phyloP scores from a whole-genome alignment of 2,329 filamentous ascomycete species.

The Aspergillus thermomutatus region DNA sequence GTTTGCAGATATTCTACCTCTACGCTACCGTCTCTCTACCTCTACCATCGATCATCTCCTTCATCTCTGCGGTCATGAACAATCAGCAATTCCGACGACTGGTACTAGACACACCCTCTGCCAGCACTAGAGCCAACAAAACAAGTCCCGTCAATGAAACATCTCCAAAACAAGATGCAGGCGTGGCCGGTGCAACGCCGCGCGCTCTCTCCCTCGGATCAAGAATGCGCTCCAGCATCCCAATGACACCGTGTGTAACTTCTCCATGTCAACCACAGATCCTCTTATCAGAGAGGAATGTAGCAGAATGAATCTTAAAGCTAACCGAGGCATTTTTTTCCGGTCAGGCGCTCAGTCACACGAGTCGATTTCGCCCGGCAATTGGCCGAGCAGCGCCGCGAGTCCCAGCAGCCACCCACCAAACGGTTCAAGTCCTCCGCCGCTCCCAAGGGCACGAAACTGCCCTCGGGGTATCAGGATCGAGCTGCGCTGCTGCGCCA shows the following conservation, averaged over 20 bases:
- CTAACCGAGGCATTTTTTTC: slow-evolving; percentile 3
- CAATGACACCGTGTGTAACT: slow-evolving; percentile 80
- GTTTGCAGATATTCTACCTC: not conserved
- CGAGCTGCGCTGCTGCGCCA: slow-evolving; percentile 65
- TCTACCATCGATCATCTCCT: not conserved
- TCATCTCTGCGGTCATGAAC: slow-evolving; percentile 62
- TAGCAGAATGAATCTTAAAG: slow-evolving; percentile 8
- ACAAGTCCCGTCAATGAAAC: slow-evolving; percentile 9
- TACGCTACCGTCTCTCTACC: not conserved
- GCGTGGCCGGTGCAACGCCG: slow-evolving; percentile 45
- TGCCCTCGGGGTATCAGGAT: slow-evolving; percentile 80
- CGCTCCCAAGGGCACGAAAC: slow-evolving; percentile 76
- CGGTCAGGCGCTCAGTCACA: slow-evolving; percentile 61
- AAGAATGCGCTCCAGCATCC: slow-evolving; percentile 73
- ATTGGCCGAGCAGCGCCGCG: slow-evolving; percentile 68
- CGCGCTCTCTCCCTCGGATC: slow-evolving; percentile 65
- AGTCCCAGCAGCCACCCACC: slow-evolving; percentile 49
- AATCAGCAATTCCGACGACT: slow-evolving; percentile 91
- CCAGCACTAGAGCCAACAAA: slow-evolving; percentile 13
- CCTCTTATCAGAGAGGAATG: not conserved
- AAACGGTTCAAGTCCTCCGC: slow-evolving; percentile 74
- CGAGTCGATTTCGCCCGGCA: slow-evolving; percentile 77
- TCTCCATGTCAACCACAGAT: not conserved
- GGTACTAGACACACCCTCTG: slow-evolving; percentile 54
- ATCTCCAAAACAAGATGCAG: slow-evolving; percentile 20